Evolutionary conservation across 306 rosid species (phyloP), one percentile per base, ranked within the genome.

Genomic region (Cucumis sativus): DNA sequence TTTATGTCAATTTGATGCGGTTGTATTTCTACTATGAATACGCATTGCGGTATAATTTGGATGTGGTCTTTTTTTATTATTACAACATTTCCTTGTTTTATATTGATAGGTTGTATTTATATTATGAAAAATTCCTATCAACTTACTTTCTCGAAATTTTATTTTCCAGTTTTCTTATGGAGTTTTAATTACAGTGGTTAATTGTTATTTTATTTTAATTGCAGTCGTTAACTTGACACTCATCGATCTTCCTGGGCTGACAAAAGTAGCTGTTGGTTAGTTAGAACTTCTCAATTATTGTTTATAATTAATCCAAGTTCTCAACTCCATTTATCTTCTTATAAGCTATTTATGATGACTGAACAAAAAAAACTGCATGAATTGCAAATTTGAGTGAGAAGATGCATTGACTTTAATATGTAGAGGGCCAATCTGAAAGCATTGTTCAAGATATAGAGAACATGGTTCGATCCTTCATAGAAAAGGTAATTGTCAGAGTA

Each of bases 171-270:
- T 10, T 49, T 49, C 25, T 71, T 71, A 49, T 20, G 14, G 28
- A 14, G 60, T n/a, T 69, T 23, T 71, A 71, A 15, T 73, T 68
- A 76, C 85, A 82, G 88, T 85, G 75, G 88, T 85, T 75, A 82
- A 33, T 33, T 47, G 12, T 11, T 3, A 2, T 10, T 47, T 47
- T 47, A 3, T 47, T 47, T 12, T 47, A 71, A 15, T 73, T 68
- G 79, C 86, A 85, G 88, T 85, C 63, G 88, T 85, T 64, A 85
- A 85, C 76, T 63, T 85, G 84, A 82, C 88, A 52, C 68, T 85
- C 17, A 43, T 85, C 18, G 88, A 85, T 85, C 86, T 85, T 74
- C 86, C 88, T 72, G 88, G 88, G 62, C 84, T 85, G 47, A 85
- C 88, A 45, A 85, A 85, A 78, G 88, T 85, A 69, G 88, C 86